Evolutionary conservation across 768 basidiomycete species (phyloP), one percentile per base, ranked within the genome.

Genomic region (Mycena belliarum): DNA sequence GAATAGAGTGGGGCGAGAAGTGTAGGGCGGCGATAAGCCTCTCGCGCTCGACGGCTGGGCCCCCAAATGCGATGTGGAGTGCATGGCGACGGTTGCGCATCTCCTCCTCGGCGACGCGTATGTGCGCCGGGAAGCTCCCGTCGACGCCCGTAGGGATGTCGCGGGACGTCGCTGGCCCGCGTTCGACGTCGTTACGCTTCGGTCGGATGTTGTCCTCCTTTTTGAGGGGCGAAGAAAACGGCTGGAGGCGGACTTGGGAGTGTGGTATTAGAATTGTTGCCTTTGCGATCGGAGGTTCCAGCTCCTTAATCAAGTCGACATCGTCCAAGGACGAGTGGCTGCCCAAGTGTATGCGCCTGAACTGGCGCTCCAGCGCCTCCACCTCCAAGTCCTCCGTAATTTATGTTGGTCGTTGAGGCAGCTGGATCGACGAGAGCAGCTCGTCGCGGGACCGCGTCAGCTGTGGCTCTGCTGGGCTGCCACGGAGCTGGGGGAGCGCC

Each of bases 101-200:
- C 14, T 78, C 76, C 48, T 89, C 83, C 91, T 90, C 95, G 9
- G 79, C 74, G 10, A 96, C 75, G 0, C 65, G 71, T 59, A 94
- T 78, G 12, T 76, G 82, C 1, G 78, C 74, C 57, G 85, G 79
- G 73, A 96, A 95, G 53, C 85, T 82, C 1, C 94, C 94, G 60
- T 93, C 88, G 0, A 80, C 66, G 11, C 73, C 78, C 0, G 92
- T 94, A 12, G 70, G 44, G n/a, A 87, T 73, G 23, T 85, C 79
- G 46, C 72, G 68, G 1, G 71, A 75, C 0, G 75, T 72, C 20
- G 94, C 69, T 3, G 88, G 84, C 24, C 68, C 73, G 38, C 73
- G 71, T 15, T 75, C 66, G 26, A 67, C 67, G 11, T 52, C 57
- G 21, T 64, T 60, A n/a, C 59, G 62, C 7, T 26, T 15, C 33